Evolutionary conservation across 176 grass and related monocot genomes (phyloP), one percentile per base, ranked within the genome.

Genomic region (Carex parvula): DNA sequence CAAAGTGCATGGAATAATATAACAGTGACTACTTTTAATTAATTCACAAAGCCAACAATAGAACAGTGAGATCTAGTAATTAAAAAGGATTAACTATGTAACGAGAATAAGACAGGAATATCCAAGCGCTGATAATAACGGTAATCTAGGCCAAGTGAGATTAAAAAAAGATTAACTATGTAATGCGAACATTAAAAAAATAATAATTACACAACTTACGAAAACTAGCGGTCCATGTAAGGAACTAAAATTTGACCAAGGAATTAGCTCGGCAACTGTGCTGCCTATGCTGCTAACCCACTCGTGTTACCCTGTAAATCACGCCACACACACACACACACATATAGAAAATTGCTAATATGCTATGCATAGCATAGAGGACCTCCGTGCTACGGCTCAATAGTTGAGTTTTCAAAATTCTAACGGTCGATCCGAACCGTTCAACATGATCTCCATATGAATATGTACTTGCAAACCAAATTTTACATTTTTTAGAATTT

Each of bases 161-260:
- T 85, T 85, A 77, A 83, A 81, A 58, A 81, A 84, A 58, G 33
- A 63, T 29, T 32, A 78, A 33, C 26, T 17, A 78, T 32, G 73
- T 78, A 78, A 78, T 57, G 21, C 52, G 4, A 4, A 39, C 33
- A 35, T 10, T 35, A 81, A 32, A 80, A 84, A 80, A 63, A 7
- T 73, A 86, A 46, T 22, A 68, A 17, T 60, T 52, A 32, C 83
- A 67, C 73, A 85, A 88, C 29, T 68, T 67, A 64, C 82, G 88
- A 94, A 63, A 71, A 16, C 60, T 86, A 87, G 87, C 81, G 88
- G 86, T 76, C 88, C 86, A 79, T 81, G 56, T 64, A 77, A 69
- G 58, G 87, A 83, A 74, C 60, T 50, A 33, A 9, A 39, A 8
- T 13, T 74, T 21, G 67, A 64, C 67, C 0, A 44, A 85, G 35